phyloP scores from a whole-genome alignment of 2,329 filamentous ascomycete genomes.

The Ophiocordyceps sinensis region DNA sequence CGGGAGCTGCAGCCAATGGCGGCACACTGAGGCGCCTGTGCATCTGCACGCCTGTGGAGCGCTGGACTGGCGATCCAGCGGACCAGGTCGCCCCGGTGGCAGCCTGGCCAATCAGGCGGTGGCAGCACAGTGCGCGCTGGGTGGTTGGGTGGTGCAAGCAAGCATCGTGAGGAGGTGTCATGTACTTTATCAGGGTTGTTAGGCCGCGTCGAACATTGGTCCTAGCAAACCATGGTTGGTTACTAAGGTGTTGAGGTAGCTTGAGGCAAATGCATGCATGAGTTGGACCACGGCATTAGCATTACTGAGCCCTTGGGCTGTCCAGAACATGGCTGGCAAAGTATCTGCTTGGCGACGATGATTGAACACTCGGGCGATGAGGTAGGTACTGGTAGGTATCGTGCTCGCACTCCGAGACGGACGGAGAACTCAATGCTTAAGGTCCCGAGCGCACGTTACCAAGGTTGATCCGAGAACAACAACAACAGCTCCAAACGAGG shows the following conservation, averaged over 20 bases:
- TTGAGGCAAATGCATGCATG: not conserved
- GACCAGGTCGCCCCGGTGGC: constrained; percentile 4
- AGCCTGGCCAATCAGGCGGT: constrained; percentile 2
- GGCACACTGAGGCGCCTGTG: constrained; percentile 14
- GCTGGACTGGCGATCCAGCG: constrained; percentile 10
- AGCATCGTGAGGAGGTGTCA: no score
- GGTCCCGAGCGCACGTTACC: not conserved
- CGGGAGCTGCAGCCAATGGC: constrained; percentile 20
- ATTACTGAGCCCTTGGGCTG: no score
- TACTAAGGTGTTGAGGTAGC: not conserved
- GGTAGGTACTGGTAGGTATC: no score
- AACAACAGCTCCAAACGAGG: not conserved
- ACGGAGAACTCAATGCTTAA: no score
- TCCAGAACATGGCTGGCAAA: no score
- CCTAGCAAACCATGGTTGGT: not conserved
- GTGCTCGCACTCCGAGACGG: no score
- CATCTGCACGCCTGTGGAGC: constrained; percentile 14
- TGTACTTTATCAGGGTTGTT: no score
- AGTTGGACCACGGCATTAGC: not conserved
- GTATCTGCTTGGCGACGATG: no score
- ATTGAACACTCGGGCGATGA: no score
- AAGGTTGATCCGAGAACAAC: not conserved
- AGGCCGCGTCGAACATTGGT: not conserved
- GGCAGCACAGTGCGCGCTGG: constrained; percentile 1
- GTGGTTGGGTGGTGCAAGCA: not conserved